Evolutionary conservation across 352 stramenopile genomes (phyloP), one percentile per base, ranked within the genome.

Genomic region (Albugo candida): DNA sequence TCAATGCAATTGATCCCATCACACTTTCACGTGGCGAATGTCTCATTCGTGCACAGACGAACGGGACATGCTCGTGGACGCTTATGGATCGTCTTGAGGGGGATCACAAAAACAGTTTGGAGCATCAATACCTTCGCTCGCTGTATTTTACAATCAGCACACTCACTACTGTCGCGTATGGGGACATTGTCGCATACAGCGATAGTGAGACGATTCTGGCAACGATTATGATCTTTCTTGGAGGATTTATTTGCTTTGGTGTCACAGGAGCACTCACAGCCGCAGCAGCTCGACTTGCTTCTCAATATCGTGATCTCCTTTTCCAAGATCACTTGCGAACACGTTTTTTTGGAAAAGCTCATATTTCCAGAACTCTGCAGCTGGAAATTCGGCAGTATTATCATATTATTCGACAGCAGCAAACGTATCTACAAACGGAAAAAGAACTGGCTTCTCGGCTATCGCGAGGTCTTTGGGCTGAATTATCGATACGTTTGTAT

Each of bases 71-170:
- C 48, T 58, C 56, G 2, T 64, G 56, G 56, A 59, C 52, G 1
- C 19, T 60, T 11, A 59, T 59, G 52, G 56, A 64, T 13, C 38
- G 42, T 11, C 52, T 60, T 47, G 53, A 60, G 38, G 45, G 35
- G 2, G 48, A 60, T 19, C 47, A 44, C 37, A 37, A 44, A 10
- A 48, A 51, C 16, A 43, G 38, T 43, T 24, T 24, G 17, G 17
- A 24, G 17, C 20, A 19, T 24, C 41, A 51, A 6, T 64, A 55
- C 38, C 36, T 64, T 5, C 56, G 56, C 21, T 56, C 56, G 27
- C n/a, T 64, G 6, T 64, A 64, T 17, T 64, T 64, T 41, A 56
- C 56, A 0, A 54, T 64, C 49, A 64, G 56, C 42, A 64, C 56
- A 2, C 60, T 64, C 46, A 60, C 56, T 8, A 64, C 56, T 0